Evolutionary conservation across 202 grass and related monocot genomes (phyloP).

Genomic region (Hordeum pubiflorum): DNA sequence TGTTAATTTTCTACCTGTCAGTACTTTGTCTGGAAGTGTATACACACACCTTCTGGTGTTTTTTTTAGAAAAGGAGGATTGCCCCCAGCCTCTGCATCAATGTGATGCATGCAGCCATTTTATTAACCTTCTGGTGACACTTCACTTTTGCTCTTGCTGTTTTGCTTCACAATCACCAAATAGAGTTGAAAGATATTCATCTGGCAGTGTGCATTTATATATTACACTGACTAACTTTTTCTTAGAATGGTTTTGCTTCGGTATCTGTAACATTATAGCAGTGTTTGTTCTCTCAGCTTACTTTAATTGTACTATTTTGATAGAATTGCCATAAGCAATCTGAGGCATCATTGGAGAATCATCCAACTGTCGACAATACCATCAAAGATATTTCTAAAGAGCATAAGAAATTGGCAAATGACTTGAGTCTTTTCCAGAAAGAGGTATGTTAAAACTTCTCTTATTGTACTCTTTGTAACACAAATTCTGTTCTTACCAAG

Average conservation of each 20-base stretch:
- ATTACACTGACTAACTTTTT: background rate
- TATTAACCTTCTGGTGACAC: background rate
- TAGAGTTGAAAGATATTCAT: background rate
- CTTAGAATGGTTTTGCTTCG: background rate
- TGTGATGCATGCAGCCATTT: too few species aligned
- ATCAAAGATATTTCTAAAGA: slow-evolving; percentile 63
- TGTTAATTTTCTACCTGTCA: background rate
- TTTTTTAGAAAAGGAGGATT: too few species aligned
- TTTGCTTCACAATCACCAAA: slow-evolving; percentile 1
- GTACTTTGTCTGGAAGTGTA: background rate
- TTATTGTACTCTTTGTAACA: slow-evolving; percentile 5
- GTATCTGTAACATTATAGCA: background rate
- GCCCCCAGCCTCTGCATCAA: too few species aligned
- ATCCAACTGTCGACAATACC: slow-evolving; percentile 23
- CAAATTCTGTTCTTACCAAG: background rate
- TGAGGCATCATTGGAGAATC: slow-evolving; percentile 23
- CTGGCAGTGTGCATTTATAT: background rate
- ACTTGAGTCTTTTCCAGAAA: slow-evolving; percentile 69
- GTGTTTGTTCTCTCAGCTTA: slow-evolving; percentile 21
- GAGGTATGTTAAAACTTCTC: slow-evolving; percentile 60
- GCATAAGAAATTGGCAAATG: slow-evolving; percentile 53
- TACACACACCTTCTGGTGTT: background rate
- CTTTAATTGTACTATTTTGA: slow-evolving; percentile 24
- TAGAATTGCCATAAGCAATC: slow-evolving; percentile 41
- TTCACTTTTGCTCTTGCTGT: slow-evolving; percentile 8